Percentiles rank a stretch among this genome's conserved stretches.
Evolutionary conservation across 164 flowering plant genomes (phyloP).

Genomic region (Stephania japonica): DNA sequence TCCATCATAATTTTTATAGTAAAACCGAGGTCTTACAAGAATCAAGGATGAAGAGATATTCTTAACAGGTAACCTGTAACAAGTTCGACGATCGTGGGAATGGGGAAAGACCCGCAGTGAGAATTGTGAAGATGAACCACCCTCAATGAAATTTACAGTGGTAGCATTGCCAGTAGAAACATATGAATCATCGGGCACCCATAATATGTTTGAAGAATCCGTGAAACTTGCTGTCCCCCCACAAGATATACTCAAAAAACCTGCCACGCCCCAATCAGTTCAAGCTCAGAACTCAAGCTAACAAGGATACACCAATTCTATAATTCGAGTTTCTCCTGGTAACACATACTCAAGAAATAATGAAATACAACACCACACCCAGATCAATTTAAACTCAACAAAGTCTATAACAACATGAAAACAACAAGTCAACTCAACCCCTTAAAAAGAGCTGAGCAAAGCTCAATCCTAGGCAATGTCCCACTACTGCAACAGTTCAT

Average conservation of each 20-base stretch:
- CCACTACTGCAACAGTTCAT: background rate
- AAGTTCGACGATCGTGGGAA: constrained; percentile 33
- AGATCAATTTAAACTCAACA: too few relatives aligned
- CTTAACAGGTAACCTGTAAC: constrained; percentile 51
- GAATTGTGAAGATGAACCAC: constrained; percentile 30
- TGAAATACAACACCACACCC: too few relatives aligned
- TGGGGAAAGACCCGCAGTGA: constrained; percentile 63
- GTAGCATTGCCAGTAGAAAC: constrained; percentile 43
- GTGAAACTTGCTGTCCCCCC: constrained; percentile 42
- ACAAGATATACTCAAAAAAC: constrained; percentile 74
- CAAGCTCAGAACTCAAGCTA: background rate
- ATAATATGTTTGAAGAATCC: constrained; percentile 56
- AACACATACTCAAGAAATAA: too few relatives aligned
- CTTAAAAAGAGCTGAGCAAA: background rate
- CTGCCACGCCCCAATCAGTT: constrained; percentile 24
- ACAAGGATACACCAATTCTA: background rate
- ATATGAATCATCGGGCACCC: constrained; percentile 54
- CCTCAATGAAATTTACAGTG: constrained; percentile 29
- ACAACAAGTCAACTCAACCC: too few relatives aligned
- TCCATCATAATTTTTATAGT: constrained; percentile 73
- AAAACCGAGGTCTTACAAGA: constrained; percentile 65
- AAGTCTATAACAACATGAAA: too few relatives aligned
- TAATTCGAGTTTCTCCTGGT: too few relatives aligned
- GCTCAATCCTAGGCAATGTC: background rate
- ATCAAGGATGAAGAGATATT: constrained; percentile 38